phyloP scores from a whole-genome alignment of 2,329 filamentous ascomycete species.

The Neofusicoccum ribis region DNA sequence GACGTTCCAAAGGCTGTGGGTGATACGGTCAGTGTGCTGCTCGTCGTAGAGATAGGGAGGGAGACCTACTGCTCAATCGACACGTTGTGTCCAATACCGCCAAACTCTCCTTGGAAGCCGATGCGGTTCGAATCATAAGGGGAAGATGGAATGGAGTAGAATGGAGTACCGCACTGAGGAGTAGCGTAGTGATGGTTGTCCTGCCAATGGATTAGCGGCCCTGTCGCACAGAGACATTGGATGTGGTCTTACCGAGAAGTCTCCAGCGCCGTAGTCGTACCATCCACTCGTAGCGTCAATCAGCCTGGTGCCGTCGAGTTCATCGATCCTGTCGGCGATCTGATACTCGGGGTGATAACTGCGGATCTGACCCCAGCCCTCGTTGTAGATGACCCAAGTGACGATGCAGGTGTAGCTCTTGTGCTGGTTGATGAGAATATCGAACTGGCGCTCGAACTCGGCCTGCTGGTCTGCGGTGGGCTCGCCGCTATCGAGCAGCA shows the following conservation, averaged over 20 bases:
- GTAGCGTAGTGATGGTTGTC: constrained; percentile 74
- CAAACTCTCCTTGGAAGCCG: constrained; percentile 70
- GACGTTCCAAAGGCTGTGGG: constrained; percentile 64
- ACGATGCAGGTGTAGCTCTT: constrained; percentile 66
- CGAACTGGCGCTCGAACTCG: constrained; percentile 66
- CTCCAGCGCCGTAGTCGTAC: constrained; percentile 67
- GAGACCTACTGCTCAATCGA: constrained; percentile 58
- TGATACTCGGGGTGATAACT: constrained; percentile 56
- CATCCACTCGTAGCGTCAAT: constrained; percentile 66
- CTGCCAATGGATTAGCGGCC: constrained; percentile 26
- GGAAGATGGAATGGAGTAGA: constrained; percentile 59
- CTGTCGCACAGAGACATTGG: constrained; percentile 22
- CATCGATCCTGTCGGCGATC: constrained; percentile 56
- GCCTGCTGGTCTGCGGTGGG: constrained; percentile 54
- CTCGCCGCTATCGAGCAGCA: constrained; percentile 42
- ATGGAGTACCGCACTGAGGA: constrained; percentile 70
- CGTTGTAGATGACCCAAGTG: constrained; percentile 71
- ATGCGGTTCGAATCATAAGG: constrained; percentile 62
- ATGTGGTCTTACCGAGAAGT: constrained; percentile 46
- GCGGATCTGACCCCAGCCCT: constrained; percentile 66
- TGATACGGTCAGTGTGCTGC: constrained; percentile 1
- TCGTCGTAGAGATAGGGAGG: neutral
- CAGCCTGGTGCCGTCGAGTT: constrained; percentile 64
- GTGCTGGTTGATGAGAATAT: constrained; percentile 62
- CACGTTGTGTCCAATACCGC: constrained; percentile 66